A percentile compares a stretch with the other conserved stretches of the same genome.
Evolutionary conservation across 2,329 filamentous ascomycete genomes (phyloP).

Genomic region (Elsinoe australis): DNA sequence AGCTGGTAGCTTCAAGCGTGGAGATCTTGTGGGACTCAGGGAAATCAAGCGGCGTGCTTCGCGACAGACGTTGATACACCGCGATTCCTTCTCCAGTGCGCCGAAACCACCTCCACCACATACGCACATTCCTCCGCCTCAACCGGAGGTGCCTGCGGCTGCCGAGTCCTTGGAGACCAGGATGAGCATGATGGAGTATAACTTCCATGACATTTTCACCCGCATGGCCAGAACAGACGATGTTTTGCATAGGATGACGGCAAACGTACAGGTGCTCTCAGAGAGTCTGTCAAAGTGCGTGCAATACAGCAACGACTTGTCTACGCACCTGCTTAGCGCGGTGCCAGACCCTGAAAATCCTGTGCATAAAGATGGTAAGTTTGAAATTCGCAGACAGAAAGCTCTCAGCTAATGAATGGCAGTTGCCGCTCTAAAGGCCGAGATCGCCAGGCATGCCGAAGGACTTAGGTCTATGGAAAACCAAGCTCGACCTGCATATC

Average conservation of each 20-base stretch:
- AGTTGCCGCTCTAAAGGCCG: conserved; percentile 54
- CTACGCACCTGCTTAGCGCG: conserved; percentile 63
- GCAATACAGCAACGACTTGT: conserved; percentile 78
- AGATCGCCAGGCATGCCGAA: conserved; percentile 55
- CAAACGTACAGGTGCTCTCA: conserved; percentile 72
- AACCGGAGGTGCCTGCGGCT: conserved; percentile 46
- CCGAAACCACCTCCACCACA: conserved; percentile 69
- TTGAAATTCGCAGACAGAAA: conserved; percentile 21
- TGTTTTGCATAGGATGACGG: conserved; percentile 65
- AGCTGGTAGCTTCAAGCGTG: conserved; percentile 92
- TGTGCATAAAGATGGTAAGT: conserved; percentile 74
- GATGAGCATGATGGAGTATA: conserved; percentile 68
- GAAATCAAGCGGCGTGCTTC: conserved; percentile 96
- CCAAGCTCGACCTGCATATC: conserved; percentile 56
- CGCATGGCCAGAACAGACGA: conserved; percentile 79
- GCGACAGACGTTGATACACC: conserved; percentile 83
- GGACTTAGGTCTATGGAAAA: conserved; percentile 49
- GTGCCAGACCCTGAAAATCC: conserved; percentile 68
- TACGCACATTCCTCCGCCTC: conserved; percentile 52
- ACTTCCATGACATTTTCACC: conserved; percentile 68
- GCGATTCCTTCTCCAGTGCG: conserved; percentile 70
- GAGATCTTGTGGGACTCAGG: conserved; percentile 79
- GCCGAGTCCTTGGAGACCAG: conserved; percentile 71
- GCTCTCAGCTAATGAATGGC: not conserved
- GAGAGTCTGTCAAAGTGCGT: conserved; percentile 67